phyloP scores from a whole-genome alignment of 2,329 filamentous ascomycete species.

The Trichocomaceae sp. region DNA sequence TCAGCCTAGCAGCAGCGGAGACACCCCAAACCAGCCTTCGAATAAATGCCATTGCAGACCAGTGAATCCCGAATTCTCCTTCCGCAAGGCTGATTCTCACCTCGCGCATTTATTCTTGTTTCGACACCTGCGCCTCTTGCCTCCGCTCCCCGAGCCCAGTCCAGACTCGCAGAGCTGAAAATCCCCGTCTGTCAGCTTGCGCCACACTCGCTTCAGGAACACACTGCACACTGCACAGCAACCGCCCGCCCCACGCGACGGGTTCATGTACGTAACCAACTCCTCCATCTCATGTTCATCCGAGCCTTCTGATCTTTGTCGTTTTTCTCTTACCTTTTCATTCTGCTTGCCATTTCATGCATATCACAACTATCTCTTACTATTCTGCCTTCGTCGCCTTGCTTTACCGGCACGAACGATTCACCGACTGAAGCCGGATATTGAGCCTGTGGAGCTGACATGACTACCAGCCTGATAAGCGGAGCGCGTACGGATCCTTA shows the following conservation, averaged over 20 bases:
- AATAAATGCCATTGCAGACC: background rate
- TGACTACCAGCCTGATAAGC: constrained; percentile 28
- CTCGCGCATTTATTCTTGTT: constrained; percentile 7
- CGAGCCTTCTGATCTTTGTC: background rate
- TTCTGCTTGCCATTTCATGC: background rate
- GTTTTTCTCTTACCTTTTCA: background rate
- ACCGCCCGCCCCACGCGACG: constrained; percentile 24
- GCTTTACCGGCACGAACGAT: background rate
- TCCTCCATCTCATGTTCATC: background rate
- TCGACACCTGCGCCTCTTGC: constrained; percentile 9
- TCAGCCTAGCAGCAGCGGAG: constrained; percentile 5
- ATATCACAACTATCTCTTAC: background rate
- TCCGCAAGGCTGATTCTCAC: constrained; percentile 10
- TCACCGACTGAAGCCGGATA: background rate
- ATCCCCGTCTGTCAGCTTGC: constrained; percentile 35
- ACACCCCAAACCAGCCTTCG: background rate
- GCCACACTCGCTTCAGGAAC: constrained; percentile 38
- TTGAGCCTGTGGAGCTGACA: constrained; percentile 24
- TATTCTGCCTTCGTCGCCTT: background rate
- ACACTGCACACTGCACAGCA: too few relatives aligned
- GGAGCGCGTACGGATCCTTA: constrained; percentile 19
- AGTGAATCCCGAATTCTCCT: background rate
- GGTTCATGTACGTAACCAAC: constrained; percentile 10
- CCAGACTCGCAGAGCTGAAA: constrained; percentile 28
- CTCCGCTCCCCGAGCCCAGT: constrained; percentile 5